Base-by-base conservation (phyloP, 2,329 filamentous ascomycete genomes). In the Rhexocercosporidium sp. region DNA sequence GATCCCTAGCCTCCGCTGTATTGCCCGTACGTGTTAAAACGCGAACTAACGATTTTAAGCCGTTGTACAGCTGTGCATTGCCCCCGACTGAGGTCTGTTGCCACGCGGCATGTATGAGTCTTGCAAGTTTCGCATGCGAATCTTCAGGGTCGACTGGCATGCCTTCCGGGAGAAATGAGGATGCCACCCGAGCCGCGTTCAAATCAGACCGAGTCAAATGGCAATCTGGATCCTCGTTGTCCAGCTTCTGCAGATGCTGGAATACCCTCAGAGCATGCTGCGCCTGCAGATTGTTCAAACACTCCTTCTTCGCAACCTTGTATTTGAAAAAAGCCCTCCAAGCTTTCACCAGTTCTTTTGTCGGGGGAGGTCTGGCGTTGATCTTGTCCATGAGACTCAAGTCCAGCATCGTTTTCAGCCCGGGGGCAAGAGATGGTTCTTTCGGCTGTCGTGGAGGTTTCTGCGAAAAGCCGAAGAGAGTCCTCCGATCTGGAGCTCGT, bases 331-430 rank as follows among this genome's bases (percentile, higher is more conserved):
- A 89, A 11, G 83, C 80, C 64, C 81, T 83, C 77, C 92, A 90
- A 5, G 91, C 92, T 41, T 85, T 81, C 0, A 87, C 79, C 2
- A 97, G 81, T 39, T 92, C 87, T n/a, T 83, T 77, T 3, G 83
- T 81, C 0, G 86, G 78, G 18, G 92, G 93, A 11, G 88, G 85
- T 39, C 93, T 86, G 41, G 89, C 82, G 61, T 86, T 84, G 65
- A 92, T 85, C 61, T 86, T 83, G 71, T 90, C 81, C 68, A 88
- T 86, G 71, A 87, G 86, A 62, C 86, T 82, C 77, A 93, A 86
- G 66, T 92, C 86, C 73, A 92, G 85, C 81, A 97, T 87, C 18
- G 85, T 86, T 70, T 88, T 87, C 74, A 94, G 86, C 62, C 93
- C 94, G 0, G 88, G 91, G 74, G 89, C 91, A 68, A 89, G 81